phyloP scores from a whole-genome alignment of 148 eudicot species.

The Arbutus unedo region DNA sequence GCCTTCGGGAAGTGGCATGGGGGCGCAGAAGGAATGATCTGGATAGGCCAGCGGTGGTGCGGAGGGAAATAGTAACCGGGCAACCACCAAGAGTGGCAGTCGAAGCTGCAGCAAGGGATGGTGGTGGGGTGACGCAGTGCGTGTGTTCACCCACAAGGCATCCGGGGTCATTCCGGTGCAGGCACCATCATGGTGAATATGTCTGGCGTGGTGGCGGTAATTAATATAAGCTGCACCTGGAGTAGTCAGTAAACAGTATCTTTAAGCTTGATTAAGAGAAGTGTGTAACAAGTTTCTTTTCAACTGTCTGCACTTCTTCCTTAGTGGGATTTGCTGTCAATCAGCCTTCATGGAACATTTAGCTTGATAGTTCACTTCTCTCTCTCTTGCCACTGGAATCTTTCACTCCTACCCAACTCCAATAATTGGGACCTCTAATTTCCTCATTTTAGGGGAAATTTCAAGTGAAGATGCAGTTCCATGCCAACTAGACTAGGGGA shows the following conservation, averaged over 20 bases:
- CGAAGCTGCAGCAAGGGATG: background rate
- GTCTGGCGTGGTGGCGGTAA: slow-evolving; percentile 38
- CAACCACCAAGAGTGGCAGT: slow-evolving; percentile 16
- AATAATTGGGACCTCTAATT: background rate
- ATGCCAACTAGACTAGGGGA: background rate
- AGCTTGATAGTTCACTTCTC: background rate
- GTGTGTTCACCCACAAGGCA: slow-evolving; percentile 80
- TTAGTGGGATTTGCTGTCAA: background rate
- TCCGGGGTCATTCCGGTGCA: slow-evolving; percentile 69
- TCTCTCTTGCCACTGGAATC: background rate
- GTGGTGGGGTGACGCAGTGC: slow-evolving; percentile 32
- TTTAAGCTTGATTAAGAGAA: slow-evolving; percentile 3
- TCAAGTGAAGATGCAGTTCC: background rate
- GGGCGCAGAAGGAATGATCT: slow-evolving; percentile 6
- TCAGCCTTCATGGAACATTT: background rate
- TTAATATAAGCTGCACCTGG: background rate
- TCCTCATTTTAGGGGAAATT: background rate
- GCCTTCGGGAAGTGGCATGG: background rate
- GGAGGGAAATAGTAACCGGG: background rate
- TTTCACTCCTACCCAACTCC: background rate
- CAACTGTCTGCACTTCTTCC: background rate
- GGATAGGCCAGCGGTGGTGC: slow-evolving; percentile 9
- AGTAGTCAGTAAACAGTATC: background rate
- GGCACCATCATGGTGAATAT: slow-evolving; percentile 55
- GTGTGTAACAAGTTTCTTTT: background rate